These are phyloP conservation scores for Nigrospora sphaerica DNA, from an alignment of 2,329 filamentous ascomycete species.

Conservation along the genomic window DNA sequence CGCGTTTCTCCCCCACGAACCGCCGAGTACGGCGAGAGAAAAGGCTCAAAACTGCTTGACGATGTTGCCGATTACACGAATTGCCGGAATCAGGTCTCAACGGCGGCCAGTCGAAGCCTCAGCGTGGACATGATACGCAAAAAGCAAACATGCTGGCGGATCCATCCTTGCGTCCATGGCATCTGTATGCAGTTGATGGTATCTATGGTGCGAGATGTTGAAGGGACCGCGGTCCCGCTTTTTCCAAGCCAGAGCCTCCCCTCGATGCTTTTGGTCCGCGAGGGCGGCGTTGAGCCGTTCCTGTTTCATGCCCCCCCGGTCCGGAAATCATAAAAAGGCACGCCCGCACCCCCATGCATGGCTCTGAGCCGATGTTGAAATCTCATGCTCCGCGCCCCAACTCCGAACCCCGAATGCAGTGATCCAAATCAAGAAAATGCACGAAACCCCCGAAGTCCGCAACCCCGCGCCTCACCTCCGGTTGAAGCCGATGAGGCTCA, in stretches of 20 bases:
- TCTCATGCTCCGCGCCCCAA: constrained; percentile 6
- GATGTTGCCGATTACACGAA: too few relatives aligned
- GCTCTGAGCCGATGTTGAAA: constrained; percentile 14
- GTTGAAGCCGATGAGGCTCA: constrained; percentile 69
- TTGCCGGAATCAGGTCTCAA: too few relatives aligned
- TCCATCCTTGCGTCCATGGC: too few relatives aligned
- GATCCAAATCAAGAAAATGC: background rate
- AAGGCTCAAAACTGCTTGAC: too few relatives aligned
- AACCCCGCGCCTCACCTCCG: constrained; percentile 3
- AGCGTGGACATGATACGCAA: too few relatives aligned
- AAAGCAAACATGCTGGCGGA: too few relatives aligned
- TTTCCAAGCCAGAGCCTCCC: background rate
- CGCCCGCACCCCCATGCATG: background rate
- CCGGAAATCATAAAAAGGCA: background rate
- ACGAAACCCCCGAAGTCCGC: background rate
- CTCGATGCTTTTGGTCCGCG: background rate
- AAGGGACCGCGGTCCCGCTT: background rate
- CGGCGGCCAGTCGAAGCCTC: too few relatives aligned
- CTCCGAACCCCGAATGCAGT: constrained; percentile 1
- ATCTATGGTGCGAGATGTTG: constrained; percentile 1
- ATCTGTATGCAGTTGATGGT: constrained; percentile 2
- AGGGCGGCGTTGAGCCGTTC: constrained; percentile 1
- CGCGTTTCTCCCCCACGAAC: too few relatives aligned
- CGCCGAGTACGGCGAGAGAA: too few relatives aligned
- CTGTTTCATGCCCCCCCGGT: background rate